A percentile compares a stretch with the other conserved stretches of the same genome.
phyloP scores from a whole-genome alignment of 495 filamentous ascomycete species.

The Clohesyomyces aquaticus region DNA sequence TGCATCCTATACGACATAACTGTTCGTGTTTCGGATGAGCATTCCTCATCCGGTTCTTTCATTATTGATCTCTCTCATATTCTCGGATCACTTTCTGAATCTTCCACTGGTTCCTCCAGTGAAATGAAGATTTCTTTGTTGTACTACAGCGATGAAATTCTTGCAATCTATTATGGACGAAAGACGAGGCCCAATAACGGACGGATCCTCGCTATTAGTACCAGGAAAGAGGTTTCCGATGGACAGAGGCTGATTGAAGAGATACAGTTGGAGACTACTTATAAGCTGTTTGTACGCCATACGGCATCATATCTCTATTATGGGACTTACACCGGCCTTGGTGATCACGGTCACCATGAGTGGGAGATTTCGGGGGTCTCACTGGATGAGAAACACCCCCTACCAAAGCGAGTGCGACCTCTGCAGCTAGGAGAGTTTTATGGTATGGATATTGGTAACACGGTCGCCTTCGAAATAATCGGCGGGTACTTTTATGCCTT shows the following conservation, averaged over 20 bases:
- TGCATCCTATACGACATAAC: conserved; percentile 61
- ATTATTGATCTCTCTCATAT: conserved; percentile 62
- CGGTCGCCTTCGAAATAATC: conserved; percentile 72
- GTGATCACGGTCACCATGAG: conserved; percentile 56
- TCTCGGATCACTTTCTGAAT: conserved; percentile 54
- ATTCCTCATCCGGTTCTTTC: conserved; percentile 45
- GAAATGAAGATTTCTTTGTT: conserved; percentile 60
- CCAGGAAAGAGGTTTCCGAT: conserved; percentile 40
- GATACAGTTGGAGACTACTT: conserved; percentile 51
- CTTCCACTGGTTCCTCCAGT: conserved; percentile 40
- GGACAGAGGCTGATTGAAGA: conserved; percentile 48
- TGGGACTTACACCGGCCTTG: conserved; percentile 61
- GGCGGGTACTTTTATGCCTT: conserved; percentile 71
- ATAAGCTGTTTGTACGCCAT: conserved; percentile 71
- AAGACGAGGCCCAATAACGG: conserved; percentile 45
- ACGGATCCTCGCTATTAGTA: conserved; percentile 65
- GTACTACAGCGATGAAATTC: conserved; percentile 63
- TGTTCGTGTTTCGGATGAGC: conserved; percentile 68
- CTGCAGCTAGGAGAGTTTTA: conserved; percentile 58
- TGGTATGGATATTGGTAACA: conserved; percentile 67
- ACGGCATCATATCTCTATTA: conserved; percentile 67
- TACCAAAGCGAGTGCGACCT: conserved; percentile 43
- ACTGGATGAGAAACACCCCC: conserved; percentile 8
- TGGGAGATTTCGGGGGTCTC: conserved; percentile 62
- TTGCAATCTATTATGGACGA: conserved; percentile 56